Percentiles rank a stretch among this genome's conserved stretches.
These are phyloP conservation scores for Sarocladiaceae sp. DNA, from an alignment of 2,329 filamentous ascomycete species.

Conservation along the genomic window DNA sequence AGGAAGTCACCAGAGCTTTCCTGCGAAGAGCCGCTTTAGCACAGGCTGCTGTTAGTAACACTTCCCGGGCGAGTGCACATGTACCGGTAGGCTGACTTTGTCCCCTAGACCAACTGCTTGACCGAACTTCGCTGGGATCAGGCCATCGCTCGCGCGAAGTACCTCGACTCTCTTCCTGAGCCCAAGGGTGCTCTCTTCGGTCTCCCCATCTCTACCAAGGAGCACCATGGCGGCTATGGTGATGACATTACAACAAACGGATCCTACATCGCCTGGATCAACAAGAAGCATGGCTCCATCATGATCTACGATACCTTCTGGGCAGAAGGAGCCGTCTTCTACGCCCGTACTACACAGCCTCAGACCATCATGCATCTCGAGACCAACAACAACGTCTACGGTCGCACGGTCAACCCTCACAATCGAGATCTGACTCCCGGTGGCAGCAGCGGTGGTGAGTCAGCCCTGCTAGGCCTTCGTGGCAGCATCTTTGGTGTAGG, in stretches of 20 bases:
- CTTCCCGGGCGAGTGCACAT: too few species aligned
- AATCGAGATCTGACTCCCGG: conserved; percentile 58
- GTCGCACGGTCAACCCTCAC: conserved; percentile 58
- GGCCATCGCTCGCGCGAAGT: conserved; percentile 26
- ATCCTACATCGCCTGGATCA: conserved; percentile 25
- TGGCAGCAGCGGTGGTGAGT: conserved; percentile 59
- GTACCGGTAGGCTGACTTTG: too few species aligned
- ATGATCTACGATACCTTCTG: conserved; percentile 25
- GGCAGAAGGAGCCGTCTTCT: conserved; percentile 39
- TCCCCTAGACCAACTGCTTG: conserved; percentile 27
- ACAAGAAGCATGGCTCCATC: conserved; percentile 27
- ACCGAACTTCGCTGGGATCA: conserved; percentile 30
- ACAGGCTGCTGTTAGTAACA: conserved; percentile 1
- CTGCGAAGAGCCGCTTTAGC: conserved; percentile 13
- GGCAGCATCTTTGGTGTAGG: conserved; percentile 38
- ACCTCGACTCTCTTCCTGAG: conserved; percentile 28
- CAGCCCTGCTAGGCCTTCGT: conserved; percentile 34
- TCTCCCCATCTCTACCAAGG: conserved; percentile 42
- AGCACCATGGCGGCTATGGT: conserved; percentile 29
- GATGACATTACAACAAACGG: conserved; percentile 22
- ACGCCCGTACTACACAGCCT: conserved; percentile 67
- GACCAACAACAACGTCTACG: conserved; percentile 56
- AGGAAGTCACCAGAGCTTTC: conserved; percentile 12
- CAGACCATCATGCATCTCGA: conserved; percentile 47
- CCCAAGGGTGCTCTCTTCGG: conserved; percentile 37